Conservation (phyloP, 108 stramenopile species). For the Discostella stelligeroides region DNA sequence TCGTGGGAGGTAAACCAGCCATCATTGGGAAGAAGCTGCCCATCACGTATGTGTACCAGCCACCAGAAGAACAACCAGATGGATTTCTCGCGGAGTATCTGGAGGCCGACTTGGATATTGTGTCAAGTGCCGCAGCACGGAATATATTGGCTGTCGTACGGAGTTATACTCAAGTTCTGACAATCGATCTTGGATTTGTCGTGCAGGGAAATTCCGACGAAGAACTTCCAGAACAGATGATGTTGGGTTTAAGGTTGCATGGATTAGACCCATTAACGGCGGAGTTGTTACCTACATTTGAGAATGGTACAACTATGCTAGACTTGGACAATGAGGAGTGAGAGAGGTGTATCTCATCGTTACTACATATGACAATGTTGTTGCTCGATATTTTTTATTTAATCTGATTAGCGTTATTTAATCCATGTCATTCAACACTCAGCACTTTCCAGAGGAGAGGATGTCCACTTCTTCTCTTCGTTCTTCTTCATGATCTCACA, state of each 20-base stretch:
- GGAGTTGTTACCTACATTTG: conserved; percentile 54
- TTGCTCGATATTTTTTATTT: no score
- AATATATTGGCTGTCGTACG: conserved; percentile 78
- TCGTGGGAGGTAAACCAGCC: conserved; percentile 84
- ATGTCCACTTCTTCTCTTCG: no score
- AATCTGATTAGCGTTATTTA: no score
- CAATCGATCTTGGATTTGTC: conserved; percentile 85
- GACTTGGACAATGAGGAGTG: conserved; percentile 9
- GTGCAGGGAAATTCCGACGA: conserved; percentile 71
- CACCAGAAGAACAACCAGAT: conserved; percentile 44
- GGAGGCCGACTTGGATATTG: conserved; percentile 88
- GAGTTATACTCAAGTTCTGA: conserved; percentile 75
- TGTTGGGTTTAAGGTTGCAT: conserved; percentile 78
- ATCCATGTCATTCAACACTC: no score
- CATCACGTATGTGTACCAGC: conserved; percentile 59
- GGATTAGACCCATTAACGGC: conserved; percentile 86
- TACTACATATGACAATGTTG: no score
- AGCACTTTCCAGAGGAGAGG: no score
- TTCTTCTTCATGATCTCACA: no score
- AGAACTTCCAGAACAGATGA: conserved; percentile 87
- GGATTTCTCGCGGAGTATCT: conserved; percentile 63
- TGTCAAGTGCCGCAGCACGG: conserved; percentile 76
- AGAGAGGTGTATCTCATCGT: no score
- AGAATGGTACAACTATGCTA: conserved; percentile 21
- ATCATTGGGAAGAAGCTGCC: conserved; percentile 83